Evolutionary conservation across 495 filamentous ascomycete species (phyloP).

Genomic region (Parmelia sp.): DNA sequence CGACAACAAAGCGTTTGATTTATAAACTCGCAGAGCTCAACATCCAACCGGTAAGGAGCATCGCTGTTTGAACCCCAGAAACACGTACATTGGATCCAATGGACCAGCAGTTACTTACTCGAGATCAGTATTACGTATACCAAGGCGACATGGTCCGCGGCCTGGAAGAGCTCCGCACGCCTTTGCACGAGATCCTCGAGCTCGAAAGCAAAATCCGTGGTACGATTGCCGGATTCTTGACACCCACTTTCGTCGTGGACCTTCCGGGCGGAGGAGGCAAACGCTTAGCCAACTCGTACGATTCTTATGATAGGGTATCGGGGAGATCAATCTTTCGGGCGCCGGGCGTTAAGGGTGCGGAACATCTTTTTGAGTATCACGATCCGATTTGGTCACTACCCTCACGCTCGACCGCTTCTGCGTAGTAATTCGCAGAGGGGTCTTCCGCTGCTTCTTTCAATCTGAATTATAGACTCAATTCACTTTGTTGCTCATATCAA

Average conservation of each 20-base stretch:
- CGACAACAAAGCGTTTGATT: constrained; percentile 47
- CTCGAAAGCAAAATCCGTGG: constrained; percentile 49
- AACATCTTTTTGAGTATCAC: constrained; percentile 50
- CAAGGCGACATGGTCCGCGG: constrained; percentile 52
- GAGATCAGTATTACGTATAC: constrained; percentile 50
- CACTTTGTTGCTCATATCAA: too few species aligned
- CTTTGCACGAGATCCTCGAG: constrained; percentile 49
- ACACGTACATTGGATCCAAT: too few species aligned
- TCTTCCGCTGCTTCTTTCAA: too few species aligned
- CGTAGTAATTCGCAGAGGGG: too few species aligned
- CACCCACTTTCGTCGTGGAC: constrained; percentile 54
- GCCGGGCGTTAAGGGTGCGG: constrained; percentile 43
- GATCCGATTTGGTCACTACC: constrained; percentile 40
- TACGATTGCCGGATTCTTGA: constrained; percentile 54
- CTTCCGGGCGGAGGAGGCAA: constrained; percentile 57
- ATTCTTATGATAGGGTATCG: constrained; percentile 44
- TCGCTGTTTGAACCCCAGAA: neutral
- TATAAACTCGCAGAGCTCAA: constrained; percentile 47
- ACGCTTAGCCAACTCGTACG: constrained; percentile 45
- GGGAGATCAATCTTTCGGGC: constrained; percentile 49
- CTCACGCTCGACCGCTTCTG: too few species aligned
- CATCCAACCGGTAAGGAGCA: constrained; percentile 44
- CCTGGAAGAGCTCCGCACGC: constrained; percentile 55
- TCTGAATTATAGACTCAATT: too few species aligned
- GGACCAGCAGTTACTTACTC: neutral